Conservation (phyloP, 169 alveolate genomes). For the Eimeria sp. region DNA sequence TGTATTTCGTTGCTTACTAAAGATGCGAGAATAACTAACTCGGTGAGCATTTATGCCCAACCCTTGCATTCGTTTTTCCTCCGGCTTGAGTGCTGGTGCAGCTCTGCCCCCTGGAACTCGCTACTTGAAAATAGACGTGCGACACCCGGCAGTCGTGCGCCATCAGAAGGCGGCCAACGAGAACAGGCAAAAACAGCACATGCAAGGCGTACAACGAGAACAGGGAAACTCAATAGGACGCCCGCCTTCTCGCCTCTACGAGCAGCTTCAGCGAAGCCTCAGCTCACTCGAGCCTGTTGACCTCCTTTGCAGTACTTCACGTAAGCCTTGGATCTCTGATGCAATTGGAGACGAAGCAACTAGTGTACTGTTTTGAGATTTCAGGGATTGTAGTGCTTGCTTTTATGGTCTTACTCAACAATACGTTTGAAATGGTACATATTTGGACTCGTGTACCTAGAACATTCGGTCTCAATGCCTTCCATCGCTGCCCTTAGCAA, state of each 20-base stretch:
- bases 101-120: conserved; percentile 75
- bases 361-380: neutral
- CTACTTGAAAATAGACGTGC: conserved; percentile 40
- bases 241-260: conserved; percentile 71
- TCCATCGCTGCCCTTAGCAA: neutral
- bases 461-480: neutral
- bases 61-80: neutral
- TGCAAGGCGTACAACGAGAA: neutral
- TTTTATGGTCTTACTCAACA: neutral
- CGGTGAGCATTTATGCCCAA: neutral
- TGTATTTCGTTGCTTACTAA: neutral
- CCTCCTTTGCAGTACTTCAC: conserved; percentile 37
- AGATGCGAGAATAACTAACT: neutral
- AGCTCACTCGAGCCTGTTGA: conserved; percentile 54
- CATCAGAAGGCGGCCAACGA: conserved; percentile 47
- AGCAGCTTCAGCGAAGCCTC: conserved; percentile 51
- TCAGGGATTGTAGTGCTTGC: neutral
- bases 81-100: conserved; percentile 9
- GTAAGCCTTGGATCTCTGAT: neutral
- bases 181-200: neutral
- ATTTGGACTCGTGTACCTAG: neutral
- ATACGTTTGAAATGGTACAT: neutral
- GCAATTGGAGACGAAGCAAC: neutral
- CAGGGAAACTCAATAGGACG: neutral
- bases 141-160: conserved; percentile 78